Evolutionary conservation across 148 eudicot species (phyloP), one percentile per base, ranked within the genome.

Genomic region (Rheum nobile): DNA sequence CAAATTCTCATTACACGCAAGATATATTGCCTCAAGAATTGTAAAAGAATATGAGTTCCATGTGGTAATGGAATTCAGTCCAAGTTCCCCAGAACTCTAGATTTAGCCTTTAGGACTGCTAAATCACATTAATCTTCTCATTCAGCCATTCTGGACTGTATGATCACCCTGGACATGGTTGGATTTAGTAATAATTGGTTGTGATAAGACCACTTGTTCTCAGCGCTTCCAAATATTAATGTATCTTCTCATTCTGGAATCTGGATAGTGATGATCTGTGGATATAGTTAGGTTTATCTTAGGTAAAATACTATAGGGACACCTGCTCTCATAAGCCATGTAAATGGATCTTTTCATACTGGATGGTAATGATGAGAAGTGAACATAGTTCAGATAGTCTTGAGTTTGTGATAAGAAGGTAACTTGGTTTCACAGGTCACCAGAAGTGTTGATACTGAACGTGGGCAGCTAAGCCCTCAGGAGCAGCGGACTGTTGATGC

Each of bases 401-500:
- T 32, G 22, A 57, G 67, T 8, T 57, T 26, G 70, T 65, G 32
- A 3, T 32, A 65, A 65, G 32, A 65, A 65, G 39, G 22, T 16
- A 32, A 29, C 22, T 32, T 34, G 14, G n/a, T 65, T 63, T 63
- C 72, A 74, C 80, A 94, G 98, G 98, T 94, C 69, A 94, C 98
- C 22, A 87, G 98, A 86, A 94, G 98, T 79, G 90, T 94, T 70
- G 98, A 91, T 76, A 94, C 91, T 34, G 91, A 80, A 59, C 63
- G 26, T 50, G 96, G 98, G 55, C 83, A 83, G 65, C 83, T 94
- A 50, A 91, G 97, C 81, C 90, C 97, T 2, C 98, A 94, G 86
- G 98, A 94, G 82, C 88, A 83, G 82, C 87, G 68, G 78, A 91
- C 98, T 31, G 88, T 94, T 72, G 83, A 89, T 29, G 98, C 98